Evolutionary conservation across 176 grass and related monocot genomes (phyloP).

Genomic region (Tillandsia leiboldiana): DNA sequence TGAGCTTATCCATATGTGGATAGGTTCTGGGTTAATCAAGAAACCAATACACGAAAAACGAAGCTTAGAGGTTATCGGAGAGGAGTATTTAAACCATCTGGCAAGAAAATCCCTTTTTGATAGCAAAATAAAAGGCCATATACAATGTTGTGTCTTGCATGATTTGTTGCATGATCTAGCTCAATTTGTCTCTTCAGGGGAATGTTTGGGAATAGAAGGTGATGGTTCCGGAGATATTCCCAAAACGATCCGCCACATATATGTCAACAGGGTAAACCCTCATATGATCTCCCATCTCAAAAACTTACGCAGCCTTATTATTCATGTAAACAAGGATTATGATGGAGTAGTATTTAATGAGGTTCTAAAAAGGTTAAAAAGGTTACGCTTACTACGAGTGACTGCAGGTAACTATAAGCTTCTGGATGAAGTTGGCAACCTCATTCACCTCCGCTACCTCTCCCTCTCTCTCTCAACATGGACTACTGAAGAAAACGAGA

Average conservation of each 20-base stretch:
- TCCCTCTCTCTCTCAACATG: neutral
- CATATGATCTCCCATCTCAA: conserved; percentile 12
- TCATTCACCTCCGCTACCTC: conserved; percentile 33
- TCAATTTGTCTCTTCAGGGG: conserved; percentile 9
- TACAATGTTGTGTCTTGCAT: conserved; percentile 12
- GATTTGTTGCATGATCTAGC: conserved; percentile 27
- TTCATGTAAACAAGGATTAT: conserved; percentile 8
- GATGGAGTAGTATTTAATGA: conserved; percentile 4
- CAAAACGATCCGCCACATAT: conserved; percentile 19
- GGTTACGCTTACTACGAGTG: conserved; percentile 15
- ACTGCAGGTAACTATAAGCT: neutral
- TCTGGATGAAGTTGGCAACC: conserved; percentile 16
- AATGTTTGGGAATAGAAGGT: conserved; percentile 13
- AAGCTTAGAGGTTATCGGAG: neutral
- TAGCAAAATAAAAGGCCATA: neutral
- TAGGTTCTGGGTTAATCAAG: too few relatives aligned
- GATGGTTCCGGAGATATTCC: neutral
- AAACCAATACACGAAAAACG: too few relatives aligned
- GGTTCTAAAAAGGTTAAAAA: conserved; percentile 12
- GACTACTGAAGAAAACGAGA: neutral
- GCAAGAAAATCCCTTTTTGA: conserved; percentile 17
- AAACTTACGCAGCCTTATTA: conserved; percentile 29
- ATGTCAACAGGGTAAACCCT: conserved; percentile 8
- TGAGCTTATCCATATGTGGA: too few relatives aligned
- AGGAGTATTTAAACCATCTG: neutral